These are phyloP conservation scores for Zymoseptoria brevis DNA, from an alignment of 2,329 filamentous ascomycete species.

Conservation along the genomic window DNA sequence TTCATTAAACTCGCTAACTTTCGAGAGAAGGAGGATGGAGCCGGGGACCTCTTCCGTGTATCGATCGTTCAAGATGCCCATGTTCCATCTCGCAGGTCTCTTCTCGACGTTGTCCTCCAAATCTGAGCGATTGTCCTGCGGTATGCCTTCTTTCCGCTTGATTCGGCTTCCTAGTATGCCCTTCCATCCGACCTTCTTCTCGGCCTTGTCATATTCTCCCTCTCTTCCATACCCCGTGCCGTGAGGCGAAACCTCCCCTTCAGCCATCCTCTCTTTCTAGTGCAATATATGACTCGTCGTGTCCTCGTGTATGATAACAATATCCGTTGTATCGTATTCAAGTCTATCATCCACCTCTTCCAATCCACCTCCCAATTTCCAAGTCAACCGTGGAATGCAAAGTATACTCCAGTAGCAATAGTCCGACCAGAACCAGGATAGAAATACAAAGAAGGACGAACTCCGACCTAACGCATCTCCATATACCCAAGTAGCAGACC, in stretches of 20 bases:
- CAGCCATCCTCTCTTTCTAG: neutral
- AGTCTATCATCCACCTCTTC: neutral
- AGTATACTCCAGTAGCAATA: neutral
- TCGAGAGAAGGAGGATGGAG: constrained; percentile 53
- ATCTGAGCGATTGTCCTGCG: neutral
- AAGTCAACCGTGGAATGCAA: neutral
- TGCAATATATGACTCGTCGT: neutral
- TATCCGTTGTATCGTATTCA: neutral
- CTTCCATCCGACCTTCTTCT: neutral
- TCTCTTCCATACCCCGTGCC: neutral
- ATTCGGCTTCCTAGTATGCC: neutral
- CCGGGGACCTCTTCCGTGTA: constrained; percentile 78
- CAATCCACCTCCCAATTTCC: neutral
- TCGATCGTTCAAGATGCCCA: constrained; percentile 78
- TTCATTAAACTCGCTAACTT: constrained; percentile 50
- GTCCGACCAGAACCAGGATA: neutral
- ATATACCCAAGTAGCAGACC: neutral
- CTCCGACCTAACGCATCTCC: neutral
- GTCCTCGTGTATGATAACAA: neutral
- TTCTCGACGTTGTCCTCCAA: constrained; percentile 8
- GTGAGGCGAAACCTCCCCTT: neutral
- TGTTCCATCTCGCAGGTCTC: constrained; percentile 40
- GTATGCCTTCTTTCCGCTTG: neutral
- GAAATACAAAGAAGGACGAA: neutral
- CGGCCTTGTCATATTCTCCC: neutral